A percentile compares a stretch with the other conserved stretches of the same genome.
Evolutionary conservation across 805 yeast genomes (phyloP).

Genomic region (Candida anglica): DNA sequence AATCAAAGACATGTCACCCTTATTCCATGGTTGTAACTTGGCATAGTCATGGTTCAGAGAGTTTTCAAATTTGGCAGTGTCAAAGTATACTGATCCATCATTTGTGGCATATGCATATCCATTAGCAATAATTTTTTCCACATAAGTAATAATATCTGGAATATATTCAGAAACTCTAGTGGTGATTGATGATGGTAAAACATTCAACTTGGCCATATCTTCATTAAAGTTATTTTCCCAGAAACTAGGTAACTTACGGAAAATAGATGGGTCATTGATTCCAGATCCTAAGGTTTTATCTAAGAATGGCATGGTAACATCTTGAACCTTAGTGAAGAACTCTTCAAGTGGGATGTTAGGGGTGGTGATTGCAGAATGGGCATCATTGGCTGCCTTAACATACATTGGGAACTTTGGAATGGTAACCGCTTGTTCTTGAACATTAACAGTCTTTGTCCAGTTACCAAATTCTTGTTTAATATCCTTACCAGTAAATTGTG

Average conservation of each 20-base stretch:
- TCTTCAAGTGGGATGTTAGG: conserved; percentile 20
- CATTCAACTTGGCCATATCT: conserved; percentile 85
- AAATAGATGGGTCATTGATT: conserved; percentile 81
- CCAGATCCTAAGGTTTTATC: conserved; percentile 71
- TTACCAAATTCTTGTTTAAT: conserved; percentile 33
- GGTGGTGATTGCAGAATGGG: conserved; percentile 43
- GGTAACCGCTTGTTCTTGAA: conserved; percentile 41
- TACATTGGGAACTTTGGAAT: conserved; percentile 91
- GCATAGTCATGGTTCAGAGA: conserved; percentile 79
- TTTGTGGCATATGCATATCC: conserved; percentile 81
- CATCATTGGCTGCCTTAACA: conserved; percentile 54
- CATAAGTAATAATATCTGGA: conserved; percentile 85
- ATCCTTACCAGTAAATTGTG: conserved; percentile 29
- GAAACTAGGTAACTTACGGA: conserved; percentile 74
- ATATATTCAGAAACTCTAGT: conserved; percentile 95
- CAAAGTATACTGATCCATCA: conserved; percentile 96
- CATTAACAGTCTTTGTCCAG: conserved; percentile 53
- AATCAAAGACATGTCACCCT: conserved; percentile 79
- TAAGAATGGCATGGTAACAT: conserved; percentile 67
- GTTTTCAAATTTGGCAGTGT: conserved; percentile 76
- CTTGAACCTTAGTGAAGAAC: conserved; percentile 57
- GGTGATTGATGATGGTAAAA: conserved; percentile 76
- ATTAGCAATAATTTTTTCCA: conserved; percentile 65
- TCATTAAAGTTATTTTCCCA: conserved; percentile 86
- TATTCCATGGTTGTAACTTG: conserved; percentile 97